These are phyloP conservation scores for Meyerozyma carpophila DNA, from an alignment of 1,139 yeast genomes.

Conservation along the genomic window DNA sequence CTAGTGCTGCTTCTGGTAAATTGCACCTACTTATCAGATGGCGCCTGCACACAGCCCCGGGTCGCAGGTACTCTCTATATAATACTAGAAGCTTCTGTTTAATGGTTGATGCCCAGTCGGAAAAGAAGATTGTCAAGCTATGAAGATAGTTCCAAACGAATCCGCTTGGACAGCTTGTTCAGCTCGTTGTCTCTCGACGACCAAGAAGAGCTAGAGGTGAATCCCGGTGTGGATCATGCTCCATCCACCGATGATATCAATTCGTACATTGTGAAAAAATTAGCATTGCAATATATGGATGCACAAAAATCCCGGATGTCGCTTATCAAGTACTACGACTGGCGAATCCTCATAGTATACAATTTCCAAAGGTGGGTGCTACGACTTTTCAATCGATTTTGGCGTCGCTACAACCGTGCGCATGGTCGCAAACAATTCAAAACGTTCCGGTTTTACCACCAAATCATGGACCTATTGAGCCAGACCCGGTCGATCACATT, in stretches of 20 bases:
- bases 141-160: slow-evolving; percentile 9
- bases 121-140: slow-evolving; percentile 5
- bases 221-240: background rate
- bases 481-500: slow-evolving; percentile 14
- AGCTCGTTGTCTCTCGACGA: slow-evolving; percentile 10
- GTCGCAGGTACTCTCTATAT: background rate
- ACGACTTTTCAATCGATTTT: slow-evolving; percentile 34
- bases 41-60: too few species aligned
- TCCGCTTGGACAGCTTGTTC: slow-evolving; percentile 11
- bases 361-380: slow-evolving; percentile 34
- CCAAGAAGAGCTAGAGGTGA: slow-evolving; percentile 2
- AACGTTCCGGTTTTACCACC: slow-evolving; percentile 19
- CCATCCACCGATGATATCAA: slow-evolving; percentile 10
- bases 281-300: slow-evolving; percentile 19
- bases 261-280: slow-evolving; percentile 22
- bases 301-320: slow-evolving; percentile 12
- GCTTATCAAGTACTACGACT: slow-evolving; percentile 21
- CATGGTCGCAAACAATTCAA: slow-evolving; percentile 13
- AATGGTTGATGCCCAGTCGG: background rate
- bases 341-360: slow-evolving; percentile 17
- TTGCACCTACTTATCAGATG: too few species aligned
- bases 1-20: too few species aligned
- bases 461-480: slow-evolving; percentile 18
- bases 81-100: background rate
- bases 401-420: slow-evolving; percentile 23